phyloP scores from a whole-genome alignment of 495 filamentous ascomycete genomes.

The Aspergillus kassunensis region DNA sequence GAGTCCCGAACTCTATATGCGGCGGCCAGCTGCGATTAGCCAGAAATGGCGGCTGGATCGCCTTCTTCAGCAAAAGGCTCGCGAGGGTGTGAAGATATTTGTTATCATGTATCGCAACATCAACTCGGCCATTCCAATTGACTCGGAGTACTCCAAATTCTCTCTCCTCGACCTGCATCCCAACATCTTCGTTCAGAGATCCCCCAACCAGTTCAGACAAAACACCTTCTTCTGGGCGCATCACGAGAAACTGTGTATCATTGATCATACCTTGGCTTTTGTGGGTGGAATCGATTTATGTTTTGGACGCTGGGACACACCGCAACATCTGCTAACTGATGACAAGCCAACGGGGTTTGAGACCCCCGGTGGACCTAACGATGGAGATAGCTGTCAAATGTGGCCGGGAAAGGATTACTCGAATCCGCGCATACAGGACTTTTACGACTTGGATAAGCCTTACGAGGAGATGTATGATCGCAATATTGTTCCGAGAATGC shows the following conservation, averaged over 20 bases:
- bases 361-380: slow-evolving; percentile 66
- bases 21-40: slow-evolving; percentile 90
- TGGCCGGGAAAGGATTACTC: slow-evolving; percentile 99
- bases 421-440: slow-evolving; percentile 92
- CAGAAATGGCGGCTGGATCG: slow-evolving; percentile 98
- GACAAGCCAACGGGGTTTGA: slow-evolving; percentile 97
- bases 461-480: slow-evolving; percentile 99
- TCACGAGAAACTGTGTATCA: slow-evolving; percentile 93
- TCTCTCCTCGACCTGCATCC: slow-evolving; percentile 93
- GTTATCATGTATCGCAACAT: slow-evolving; percentile 99
- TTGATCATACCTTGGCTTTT: slow-evolving; percentile 95
- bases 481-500: slow-evolving; percentile 84
- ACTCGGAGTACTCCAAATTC: slow-evolving; percentile 98
- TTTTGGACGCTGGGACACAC: slow-evolving; percentile 96
- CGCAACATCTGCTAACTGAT: slow-evolving; percentile 83
- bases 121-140: slow-evolving; percentile 95
- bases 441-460: slow-evolving; percentile 87
- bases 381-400: slow-evolving; percentile 90
- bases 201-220: slow-evolving; percentile 95
- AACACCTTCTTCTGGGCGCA: slow-evolving; percentile 99
- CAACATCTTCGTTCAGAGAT: slow-evolving; percentile 93
- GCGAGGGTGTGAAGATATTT: slow-evolving; percentile 95
- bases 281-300: slow-evolving; percentile 96
- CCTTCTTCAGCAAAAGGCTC: slow-evolving; percentile 88
- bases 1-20: slow-evolving; percentile 94